Conservation (phyloP, 345 rosid species). For the Arabis hirsuta region DNA sequence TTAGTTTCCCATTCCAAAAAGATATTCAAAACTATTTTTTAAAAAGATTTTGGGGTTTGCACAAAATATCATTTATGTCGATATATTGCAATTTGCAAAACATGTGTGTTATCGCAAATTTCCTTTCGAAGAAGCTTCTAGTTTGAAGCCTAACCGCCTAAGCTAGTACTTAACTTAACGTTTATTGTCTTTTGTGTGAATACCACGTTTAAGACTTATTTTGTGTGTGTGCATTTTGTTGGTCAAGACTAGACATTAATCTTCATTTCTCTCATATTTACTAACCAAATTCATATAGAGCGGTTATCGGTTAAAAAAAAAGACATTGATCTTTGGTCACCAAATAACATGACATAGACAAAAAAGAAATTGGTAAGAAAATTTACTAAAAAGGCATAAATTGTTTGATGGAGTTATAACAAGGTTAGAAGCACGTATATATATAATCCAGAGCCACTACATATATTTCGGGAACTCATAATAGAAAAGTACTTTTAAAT, state of each 20-base stretch:
- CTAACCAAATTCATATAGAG: too few species aligned
- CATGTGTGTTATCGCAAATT: too few species aligned
- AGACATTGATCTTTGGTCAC: too few species aligned
- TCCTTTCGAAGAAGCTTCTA: not conserved
- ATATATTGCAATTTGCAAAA: too few species aligned
- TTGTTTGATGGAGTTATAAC: slow-evolving; percentile 23
- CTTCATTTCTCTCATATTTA: not conserved
- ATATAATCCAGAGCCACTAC: slow-evolving; percentile 24
- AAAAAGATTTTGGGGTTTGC: too few species aligned
- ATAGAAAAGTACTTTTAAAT: slow-evolving; percentile 5
- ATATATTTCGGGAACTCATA: slow-evolving; percentile 21
- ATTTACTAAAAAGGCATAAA: slow-evolving; percentile 13
- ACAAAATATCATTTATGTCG: too few species aligned
- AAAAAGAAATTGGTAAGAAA: not conserved
- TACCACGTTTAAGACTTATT: not conserved
- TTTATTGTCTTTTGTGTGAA: slow-evolving; percentile 11
- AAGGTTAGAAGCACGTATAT: slow-evolving; percentile 19
- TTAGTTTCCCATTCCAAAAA: too few species aligned
- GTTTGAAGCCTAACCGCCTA: not conserved
- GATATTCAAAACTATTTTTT: too few species aligned
- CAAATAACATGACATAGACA: too few species aligned
- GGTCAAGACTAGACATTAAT: not conserved
- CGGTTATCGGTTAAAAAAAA: too few species aligned
- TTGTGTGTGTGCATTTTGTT: not conserved
- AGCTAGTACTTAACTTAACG: not conserved